Evolutionary conservation across 768 basidiomycete species (phyloP).

Genomic region (Suillus brevipes): DNA sequence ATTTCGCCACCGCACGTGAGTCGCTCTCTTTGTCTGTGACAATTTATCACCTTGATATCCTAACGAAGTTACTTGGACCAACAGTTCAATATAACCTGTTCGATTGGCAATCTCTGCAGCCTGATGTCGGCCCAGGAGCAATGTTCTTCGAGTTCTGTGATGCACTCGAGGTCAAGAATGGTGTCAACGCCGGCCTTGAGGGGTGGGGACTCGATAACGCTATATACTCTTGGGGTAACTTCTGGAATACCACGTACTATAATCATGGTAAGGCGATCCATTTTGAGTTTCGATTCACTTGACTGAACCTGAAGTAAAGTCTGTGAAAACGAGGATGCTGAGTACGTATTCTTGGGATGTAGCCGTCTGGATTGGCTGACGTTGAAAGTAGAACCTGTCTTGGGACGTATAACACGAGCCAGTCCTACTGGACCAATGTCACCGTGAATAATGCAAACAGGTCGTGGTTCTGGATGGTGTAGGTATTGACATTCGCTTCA

Average conservation of each 20-base stretch:
- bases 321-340: constrained; percentile 46
- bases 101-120: constrained; percentile 69
- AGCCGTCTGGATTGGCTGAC: constrained; percentile 24
- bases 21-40: constrained; percentile 2
- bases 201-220: constrained; percentile 69
- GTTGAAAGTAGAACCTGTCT: constrained; percentile 42
- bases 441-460: constrained; percentile 54
- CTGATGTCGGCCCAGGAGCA: constrained; percentile 43
- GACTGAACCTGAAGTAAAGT: constrained; percentile 37
- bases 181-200: constrained; percentile 39
- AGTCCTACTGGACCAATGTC: constrained; percentile 52
- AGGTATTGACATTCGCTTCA: constrained; percentile 20
- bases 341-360: constrained; percentile 40
- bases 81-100: constrained; percentile 52
- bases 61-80: constrained; percentile 23
- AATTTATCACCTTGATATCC: neutral
- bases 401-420: constrained; percentile 41
- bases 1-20: constrained; percentile 60
- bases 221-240: constrained; percentile 58
- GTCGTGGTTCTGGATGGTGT: constrained; percentile 77
- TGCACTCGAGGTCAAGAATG: constrained; percentile 40
- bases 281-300: neutral
- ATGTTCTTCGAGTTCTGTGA: constrained; percentile 43
- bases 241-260: constrained; percentile 54
- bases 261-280: constrained; percentile 39